These are phyloP conservation scores for Hemisphaericaspora xylanilytica DNA, from an alignment of 1,139 yeast genomes.

Conservation along the genomic window DNA sequence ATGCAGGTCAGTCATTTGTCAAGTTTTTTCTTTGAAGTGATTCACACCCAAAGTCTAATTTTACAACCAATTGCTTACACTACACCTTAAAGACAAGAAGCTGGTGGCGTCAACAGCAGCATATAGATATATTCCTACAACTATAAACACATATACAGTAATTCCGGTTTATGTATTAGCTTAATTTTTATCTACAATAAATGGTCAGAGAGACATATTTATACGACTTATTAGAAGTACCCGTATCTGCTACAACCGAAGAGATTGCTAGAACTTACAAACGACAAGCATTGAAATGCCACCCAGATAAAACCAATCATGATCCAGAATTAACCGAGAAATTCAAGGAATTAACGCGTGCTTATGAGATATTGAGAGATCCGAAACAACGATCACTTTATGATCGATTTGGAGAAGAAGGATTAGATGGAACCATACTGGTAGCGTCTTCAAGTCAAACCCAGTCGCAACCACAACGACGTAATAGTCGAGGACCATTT, in stretches of 20 bases:
- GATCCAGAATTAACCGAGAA: constrained; percentile 43
- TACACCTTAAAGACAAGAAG: no score
- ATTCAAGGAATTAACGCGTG: constrained; percentile 43
- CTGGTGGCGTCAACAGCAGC: no score
- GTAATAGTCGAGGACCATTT: constrained; percentile 8
- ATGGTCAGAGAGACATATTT: constrained; percentile 29
- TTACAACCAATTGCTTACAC: no score
- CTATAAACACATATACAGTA: no score
- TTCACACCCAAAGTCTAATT: no score
- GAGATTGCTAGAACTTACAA: constrained; percentile 43
- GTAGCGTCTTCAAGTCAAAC: constrained; percentile 13
- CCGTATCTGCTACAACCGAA: constrained; percentile 33
- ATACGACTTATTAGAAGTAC: constrained; percentile 39
- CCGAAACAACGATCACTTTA: constrained; percentile 29
- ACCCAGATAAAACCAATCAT: constrained; percentile 49
- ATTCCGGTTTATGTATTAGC: constrained; percentile 14
- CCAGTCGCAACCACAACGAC: constrained; percentile 6
- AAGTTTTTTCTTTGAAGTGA: no score
- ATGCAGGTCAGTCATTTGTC: no score
- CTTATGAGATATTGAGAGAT: constrained; percentile 43
- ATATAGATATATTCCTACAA: no score
- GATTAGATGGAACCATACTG: constrained; percentile 30
- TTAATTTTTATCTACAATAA: neutral
- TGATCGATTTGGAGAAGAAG: constrained; percentile 40
- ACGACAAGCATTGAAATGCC: constrained; percentile 41